A percentile compares a stretch with the other conserved stretches of the same genome.
These are phyloP conservation scores for Suillus subluteus DNA, from an alignment of 768 basidiomycete species.

Conservation along the genomic window DNA sequence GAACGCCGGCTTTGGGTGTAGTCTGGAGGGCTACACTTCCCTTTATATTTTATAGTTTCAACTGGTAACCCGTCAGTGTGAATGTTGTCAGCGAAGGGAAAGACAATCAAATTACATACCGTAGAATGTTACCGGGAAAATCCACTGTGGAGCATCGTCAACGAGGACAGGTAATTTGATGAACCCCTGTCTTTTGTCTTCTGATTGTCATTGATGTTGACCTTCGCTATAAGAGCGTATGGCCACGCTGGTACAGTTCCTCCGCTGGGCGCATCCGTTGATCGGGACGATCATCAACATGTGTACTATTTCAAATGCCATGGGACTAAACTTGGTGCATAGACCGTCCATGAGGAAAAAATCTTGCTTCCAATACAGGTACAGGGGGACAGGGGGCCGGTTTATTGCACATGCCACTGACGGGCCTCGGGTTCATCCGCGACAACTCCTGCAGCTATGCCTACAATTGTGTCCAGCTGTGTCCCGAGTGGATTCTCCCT, in stretches of 20 bases:
- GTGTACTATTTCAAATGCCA: constrained; percentile 15
- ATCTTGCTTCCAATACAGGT: constrained; percentile 9
- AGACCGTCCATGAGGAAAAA: constrained; percentile 2
- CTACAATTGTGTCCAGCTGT: not conserved
- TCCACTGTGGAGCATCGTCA: constrained; percentile 34
- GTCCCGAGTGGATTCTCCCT: constrained; percentile 11
- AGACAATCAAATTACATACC: constrained; percentile 47
- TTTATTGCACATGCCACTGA: constrained; percentile 10
- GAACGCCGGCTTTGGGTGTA: constrained; percentile 13
- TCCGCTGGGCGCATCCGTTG: constrained; percentile 14
- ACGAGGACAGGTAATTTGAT: constrained; percentile 36
- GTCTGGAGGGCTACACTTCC: constrained; percentile 28
- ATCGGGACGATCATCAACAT: constrained; percentile 16
- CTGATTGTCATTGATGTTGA: constrained; percentile 4
- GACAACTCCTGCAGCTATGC: not conserved
- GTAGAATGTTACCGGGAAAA: constrained; percentile 36
- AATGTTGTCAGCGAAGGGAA: constrained; percentile 44
- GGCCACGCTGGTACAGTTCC: constrained; percentile 5
- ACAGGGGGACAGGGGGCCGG: constrained; percentile 17
- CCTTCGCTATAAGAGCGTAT: constrained; percentile 1
- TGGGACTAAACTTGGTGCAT: constrained; percentile 5
- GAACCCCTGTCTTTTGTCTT: constrained; percentile 7
- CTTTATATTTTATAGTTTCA: constrained; percentile 49
- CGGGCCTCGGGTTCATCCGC: not conserved
- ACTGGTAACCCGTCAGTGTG: constrained; percentile 47